Evolutionary conservation across 192 early-diverging fungal species (phyloP).

Genomic region (Umbelopsis sp.): DNA sequence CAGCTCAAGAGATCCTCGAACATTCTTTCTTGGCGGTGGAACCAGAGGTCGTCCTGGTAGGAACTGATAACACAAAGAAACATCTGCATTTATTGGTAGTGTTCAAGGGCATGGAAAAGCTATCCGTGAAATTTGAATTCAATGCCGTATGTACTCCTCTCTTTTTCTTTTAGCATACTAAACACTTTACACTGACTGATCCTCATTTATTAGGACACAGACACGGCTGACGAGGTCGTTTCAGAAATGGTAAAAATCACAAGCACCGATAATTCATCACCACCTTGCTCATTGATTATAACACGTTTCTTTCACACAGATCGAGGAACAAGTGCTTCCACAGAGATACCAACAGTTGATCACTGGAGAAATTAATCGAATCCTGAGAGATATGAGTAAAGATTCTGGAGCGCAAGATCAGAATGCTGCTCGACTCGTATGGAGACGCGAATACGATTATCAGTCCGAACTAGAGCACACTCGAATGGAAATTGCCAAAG

Average conservation of each 20-base stretch:
- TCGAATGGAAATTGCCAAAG: slow-evolving; percentile 26
- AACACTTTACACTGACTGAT: not conserved
- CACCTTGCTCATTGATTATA: not conserved
- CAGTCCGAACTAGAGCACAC: slow-evolving; percentile 37
- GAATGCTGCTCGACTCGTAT: slow-evolving; percentile 28
- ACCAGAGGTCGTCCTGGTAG: slow-evolving; percentile 48
- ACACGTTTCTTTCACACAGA: slow-evolving; percentile 40
- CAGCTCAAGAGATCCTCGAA: slow-evolving; percentile 57
- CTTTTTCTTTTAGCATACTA: not conserved
- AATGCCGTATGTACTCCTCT: slow-evolving; percentile 50
- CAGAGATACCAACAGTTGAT: slow-evolving; percentile 76
- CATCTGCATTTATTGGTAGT: slow-evolving; percentile 53
- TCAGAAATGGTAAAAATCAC: slow-evolving; percentile 53
- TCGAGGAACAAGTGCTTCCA: slow-evolving; percentile 78
- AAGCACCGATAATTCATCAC: not conserved
- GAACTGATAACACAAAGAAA: slow-evolving; percentile 49
- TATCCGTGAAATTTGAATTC: slow-evolving; percentile 86
- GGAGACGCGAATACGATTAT: slow-evolving; percentile 44
- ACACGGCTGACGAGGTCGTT: slow-evolving; percentile 77
- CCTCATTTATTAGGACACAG: slow-evolving; percentile 43
- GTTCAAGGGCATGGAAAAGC: slow-evolving; percentile 54
- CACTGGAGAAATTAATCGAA: slow-evolving; percentile 82
- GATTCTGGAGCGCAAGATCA: slow-evolving; percentile 30
- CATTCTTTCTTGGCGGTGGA: slow-evolving; percentile 58
- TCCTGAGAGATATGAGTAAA: slow-evolving; percentile 73